A percentile compares a stretch with the other conserved stretches of the same genome.
Conservation (phyloP, 306 rosid species). For the Cucurbita argyrosperma region DNA sequence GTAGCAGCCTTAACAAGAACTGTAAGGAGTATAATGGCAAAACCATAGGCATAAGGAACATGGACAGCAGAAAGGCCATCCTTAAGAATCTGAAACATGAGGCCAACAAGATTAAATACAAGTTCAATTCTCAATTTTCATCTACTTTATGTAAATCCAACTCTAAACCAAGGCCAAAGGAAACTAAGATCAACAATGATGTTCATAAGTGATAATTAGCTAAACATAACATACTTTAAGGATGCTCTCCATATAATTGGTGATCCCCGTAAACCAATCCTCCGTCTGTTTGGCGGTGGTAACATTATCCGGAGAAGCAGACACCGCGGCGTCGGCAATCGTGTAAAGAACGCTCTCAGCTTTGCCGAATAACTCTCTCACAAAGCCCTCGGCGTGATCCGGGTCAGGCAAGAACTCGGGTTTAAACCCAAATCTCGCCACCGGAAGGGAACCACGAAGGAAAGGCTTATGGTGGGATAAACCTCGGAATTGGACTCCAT, state of each 20-base stretch:
- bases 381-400: slow-evolving; percentile 22
- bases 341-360: slow-evolving; percentile 75
- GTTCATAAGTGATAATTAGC: background rate
- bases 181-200: background rate
- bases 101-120: background rate
- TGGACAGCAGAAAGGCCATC: slow-evolving; percentile 71
- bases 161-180: background rate
- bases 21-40: slow-evolving; percentile 83
- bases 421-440: slow-evolving; percentile 41
- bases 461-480: slow-evolving; percentile 17
- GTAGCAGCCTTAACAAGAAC: slow-evolving; percentile 77
- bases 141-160: background rate
- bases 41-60: slow-evolving; percentile 87
- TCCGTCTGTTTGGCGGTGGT: slow-evolving; percentile 38
- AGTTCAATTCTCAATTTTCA: background rate
- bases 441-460: slow-evolving; percentile 48
- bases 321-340: slow-evolving; percentile 75
- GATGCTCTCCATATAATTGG: slow-evolving; percentile 59
- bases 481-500: slow-evolving; percentile 18
- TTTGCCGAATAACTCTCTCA: slow-evolving; percentile 39
- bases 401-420: slow-evolving; percentile 51
- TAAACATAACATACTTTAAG: slow-evolving; percentile 40
- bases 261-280: slow-evolving; percentile 87
- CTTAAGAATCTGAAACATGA: slow-evolving; percentile 48
- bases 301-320: slow-evolving; percentile 36